These are phyloP conservation scores for Suillus plorans DNA, from an alignment of 768 basidiomycete species.

Conservation along the genomic window DNA sequence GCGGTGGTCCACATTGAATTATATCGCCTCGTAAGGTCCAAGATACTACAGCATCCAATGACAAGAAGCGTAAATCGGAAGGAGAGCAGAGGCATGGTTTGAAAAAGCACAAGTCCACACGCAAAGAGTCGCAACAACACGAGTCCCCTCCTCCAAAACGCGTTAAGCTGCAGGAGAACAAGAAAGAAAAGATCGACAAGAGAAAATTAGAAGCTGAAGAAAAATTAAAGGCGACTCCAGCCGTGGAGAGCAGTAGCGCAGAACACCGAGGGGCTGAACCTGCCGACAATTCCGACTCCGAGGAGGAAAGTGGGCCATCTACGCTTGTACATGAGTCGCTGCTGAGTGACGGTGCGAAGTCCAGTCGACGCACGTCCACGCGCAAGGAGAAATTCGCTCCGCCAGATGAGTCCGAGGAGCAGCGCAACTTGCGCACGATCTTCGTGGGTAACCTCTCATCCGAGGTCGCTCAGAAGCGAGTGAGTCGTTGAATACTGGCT, in stretches of 20 bases:
- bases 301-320: slow-evolving; percentile 33
- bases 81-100: slow-evolving; percentile 2
- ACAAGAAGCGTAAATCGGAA: slow-evolving; percentile 16
- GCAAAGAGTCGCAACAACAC: neutral
- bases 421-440: slow-evolving; percentile 78
- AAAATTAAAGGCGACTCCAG: neutral
- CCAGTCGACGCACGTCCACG: slow-evolving; percentile 31
- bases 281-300: slow-evolving; percentile 28
- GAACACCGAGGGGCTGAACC: neutral
- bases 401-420: slow-evolving; percentile 67
- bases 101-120: neutral
- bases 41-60: slow-evolving; percentile 5
- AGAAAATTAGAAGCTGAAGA: neutral
- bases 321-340: slow-evolving; percentile 68
- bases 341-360: slow-evolving; percentile 24
- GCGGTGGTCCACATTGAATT: neutral
- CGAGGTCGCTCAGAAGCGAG: slow-evolving; percentile 75
- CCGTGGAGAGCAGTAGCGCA: neutral
- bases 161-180: slow-evolving; percentile 12
- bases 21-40: neutral
- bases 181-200: neutral
- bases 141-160: slow-evolving; percentile 8
- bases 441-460: slow-evolving; percentile 89
- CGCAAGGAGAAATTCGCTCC: slow-evolving; percentile 53
- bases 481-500: slow-evolving; percentile 34